phyloP scores from a whole-genome alignment of 345 rosid genomes.

The Jatropha curcas region DNA sequence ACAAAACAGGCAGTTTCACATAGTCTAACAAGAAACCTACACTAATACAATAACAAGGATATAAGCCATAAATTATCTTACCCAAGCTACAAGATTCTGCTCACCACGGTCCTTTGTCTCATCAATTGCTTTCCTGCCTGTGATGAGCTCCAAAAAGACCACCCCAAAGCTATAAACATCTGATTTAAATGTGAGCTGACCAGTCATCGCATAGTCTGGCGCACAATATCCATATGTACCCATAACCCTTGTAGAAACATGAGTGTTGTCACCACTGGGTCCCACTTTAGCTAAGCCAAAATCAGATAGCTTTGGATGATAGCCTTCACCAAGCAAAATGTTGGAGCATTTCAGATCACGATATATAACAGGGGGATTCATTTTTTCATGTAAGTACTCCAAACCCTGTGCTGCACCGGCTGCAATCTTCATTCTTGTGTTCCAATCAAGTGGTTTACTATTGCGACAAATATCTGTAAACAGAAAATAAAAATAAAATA shows the following conservation, averaged over 20 bases:
- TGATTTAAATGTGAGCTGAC: constrained; percentile 48
- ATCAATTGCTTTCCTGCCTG: constrained; percentile 51
- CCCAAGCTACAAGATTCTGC: constrained; percentile 49
- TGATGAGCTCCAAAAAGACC: constrained; percentile 47
- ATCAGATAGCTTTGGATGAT: constrained; percentile 46
- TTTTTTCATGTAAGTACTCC: constrained; percentile 43
- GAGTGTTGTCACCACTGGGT: constrained; percentile 49
- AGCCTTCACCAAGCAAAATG: constrained; percentile 41
- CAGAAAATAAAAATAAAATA: background rate
- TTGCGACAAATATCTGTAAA: constrained; percentile 30
- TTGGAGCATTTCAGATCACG: constrained; percentile 51
- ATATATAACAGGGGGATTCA: constrained; percentile 43
- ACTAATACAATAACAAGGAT: background rate
- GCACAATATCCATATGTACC: constrained; percentile 59
- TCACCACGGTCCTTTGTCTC: constrained; percentile 35
- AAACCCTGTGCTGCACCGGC: constrained; percentile 51
- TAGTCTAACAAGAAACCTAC: background rate
- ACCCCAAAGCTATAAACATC: constrained; percentile 53
- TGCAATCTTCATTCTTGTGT: constrained; percentile 47
- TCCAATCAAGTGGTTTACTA: constrained; percentile 44
- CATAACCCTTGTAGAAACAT: constrained; percentile 56
- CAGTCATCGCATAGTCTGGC: constrained; percentile 52
- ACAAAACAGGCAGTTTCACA: background rate
- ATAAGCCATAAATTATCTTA: constrained; percentile 15
- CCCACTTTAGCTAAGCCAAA: constrained; percentile 52